Evolutionary conservation across 2,329 filamentous ascomycete genomes (phyloP).

Genomic region (Pyrenophora seminiperda): DNA sequence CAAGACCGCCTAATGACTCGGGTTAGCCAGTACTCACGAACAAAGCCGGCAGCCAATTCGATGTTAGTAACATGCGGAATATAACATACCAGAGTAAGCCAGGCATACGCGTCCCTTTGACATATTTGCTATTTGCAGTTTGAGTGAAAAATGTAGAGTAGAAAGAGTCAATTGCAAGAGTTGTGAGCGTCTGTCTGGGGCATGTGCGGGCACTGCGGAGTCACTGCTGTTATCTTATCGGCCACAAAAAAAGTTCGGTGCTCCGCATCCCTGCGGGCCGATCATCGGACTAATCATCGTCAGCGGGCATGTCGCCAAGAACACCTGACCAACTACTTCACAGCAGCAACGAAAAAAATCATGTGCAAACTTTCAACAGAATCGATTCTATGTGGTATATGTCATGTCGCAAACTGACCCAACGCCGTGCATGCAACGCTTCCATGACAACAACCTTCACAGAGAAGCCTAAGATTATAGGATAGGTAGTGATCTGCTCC

Average conservation of each 20-base stretch:
- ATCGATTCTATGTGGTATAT: slow-evolving; percentile 14
- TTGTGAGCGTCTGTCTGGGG: slow-evolving; percentile 16
- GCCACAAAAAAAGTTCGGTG: slow-evolving; percentile 21
- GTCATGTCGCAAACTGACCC: neutral
- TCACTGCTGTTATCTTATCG: slow-evolving; percentile 23
- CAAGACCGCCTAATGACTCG: slow-evolving; percentile 57
- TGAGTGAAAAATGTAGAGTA: slow-evolving; percentile 9
- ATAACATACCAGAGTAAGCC: slow-evolving; percentile 52
- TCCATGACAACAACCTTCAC: neutral
- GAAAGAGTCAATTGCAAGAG: slow-evolving; percentile 12
- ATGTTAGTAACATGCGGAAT: neutral
- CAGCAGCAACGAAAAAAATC: neutral
- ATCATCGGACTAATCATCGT: slow-evolving; percentile 20
- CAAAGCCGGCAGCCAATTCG: neutral
- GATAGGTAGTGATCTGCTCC: no score
- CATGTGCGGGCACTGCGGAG: slow-evolving; percentile 22
- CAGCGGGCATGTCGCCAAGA: neutral
- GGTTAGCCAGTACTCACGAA: slow-evolving; percentile 26
- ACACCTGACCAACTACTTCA: neutral
- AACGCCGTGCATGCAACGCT: slow-evolving; percentile 19
- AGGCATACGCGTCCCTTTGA: slow-evolving; percentile 55
- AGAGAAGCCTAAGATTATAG: no score
- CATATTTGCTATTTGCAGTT: slow-evolving; percentile 30
- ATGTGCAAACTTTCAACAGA: neutral
- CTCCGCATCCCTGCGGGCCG: slow-evolving; percentile 26